Evolutionary conservation across 2,329 filamentous ascomycete genomes (phyloP).

Genomic region (Arthrobotrys megalospora): DNA sequence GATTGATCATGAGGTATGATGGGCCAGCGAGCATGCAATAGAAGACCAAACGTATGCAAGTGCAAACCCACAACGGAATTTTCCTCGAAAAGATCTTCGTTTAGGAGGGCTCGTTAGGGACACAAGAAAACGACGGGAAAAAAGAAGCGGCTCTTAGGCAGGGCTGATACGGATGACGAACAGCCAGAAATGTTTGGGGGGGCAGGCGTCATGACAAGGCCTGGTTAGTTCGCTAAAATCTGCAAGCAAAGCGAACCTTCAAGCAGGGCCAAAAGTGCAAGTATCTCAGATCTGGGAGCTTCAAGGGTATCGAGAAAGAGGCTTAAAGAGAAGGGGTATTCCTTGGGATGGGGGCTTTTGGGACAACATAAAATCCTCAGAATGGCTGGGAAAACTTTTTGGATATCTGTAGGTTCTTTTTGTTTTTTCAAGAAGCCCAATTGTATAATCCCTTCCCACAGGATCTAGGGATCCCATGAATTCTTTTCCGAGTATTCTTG

Average conservation of each 20-base stretch:
- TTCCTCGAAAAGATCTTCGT: conserved; percentile 44
- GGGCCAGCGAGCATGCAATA: conserved; percentile 28
- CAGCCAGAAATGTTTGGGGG: conserved; percentile 23
- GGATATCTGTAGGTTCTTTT: neutral
- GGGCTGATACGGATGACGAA: conserved; percentile 58
- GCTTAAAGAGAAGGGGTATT: conserved; percentile 38
- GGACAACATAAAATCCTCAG: conserved; percentile 19
- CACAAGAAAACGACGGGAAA: conserved; percentile 43
- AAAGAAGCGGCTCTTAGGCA: conserved; percentile 54
- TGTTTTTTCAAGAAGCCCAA: conserved; percentile 2
- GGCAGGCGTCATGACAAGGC: conserved; percentile 36
- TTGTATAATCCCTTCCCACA: conserved; percentile 1
- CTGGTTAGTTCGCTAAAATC: conserved; percentile 53
- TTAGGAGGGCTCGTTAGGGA: conserved; percentile 16
- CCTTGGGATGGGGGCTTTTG: conserved; percentile 2
- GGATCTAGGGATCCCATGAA: conserved; percentile 4
- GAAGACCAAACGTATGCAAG: conserved; percentile 56
- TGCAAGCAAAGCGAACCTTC: conserved; percentile 42
- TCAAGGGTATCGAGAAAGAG: conserved; percentile 40
- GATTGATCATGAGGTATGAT: conserved; percentile 56
- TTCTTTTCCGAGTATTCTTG: conserved; percentile 12
- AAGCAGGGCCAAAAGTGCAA: conserved; percentile 54
- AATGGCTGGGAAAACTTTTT: conserved; percentile 11
- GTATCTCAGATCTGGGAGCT: conserved; percentile 34
- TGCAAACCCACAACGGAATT: conserved; percentile 46